Base-by-base conservation (phyloP, 176 grass and related monocot species). In the Rhipidocladum racemiflorum region DNA sequence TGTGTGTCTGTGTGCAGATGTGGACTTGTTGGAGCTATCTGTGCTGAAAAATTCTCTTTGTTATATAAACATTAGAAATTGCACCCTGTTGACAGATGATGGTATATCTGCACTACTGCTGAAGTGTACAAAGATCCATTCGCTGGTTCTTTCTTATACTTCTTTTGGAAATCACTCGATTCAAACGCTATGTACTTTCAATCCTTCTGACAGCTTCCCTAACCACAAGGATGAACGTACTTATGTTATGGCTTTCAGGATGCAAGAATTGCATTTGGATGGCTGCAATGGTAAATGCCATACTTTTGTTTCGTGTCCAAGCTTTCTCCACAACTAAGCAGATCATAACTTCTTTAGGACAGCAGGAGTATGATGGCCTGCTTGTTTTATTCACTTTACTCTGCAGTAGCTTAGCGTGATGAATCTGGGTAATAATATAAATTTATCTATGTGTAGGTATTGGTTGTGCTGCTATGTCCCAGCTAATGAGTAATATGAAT, bases 51-150 rank as follows among this genome's bases (percentile, higher is more conserved):
- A 61, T 61, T 88, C 85, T 66, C 78, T 93, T 18, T 85, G 62
- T 70, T 93, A 90, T 61, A 82, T 93, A 93, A 93, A 90, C 85
- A 85, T 93, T 84, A 90, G 77, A 83, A 84, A 84, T 60, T 93
- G 91, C 78, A 80, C 82, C 59, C 13, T 42, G 28, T 70, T 93
- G 84, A 90, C 91, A 83, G 91, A 93, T 36, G 74, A 79, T 55
- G 88, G 88, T 36, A 93, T 93, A 85, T 90, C 91, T 53, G 76
- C 16, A 71, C 63, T 93, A 65, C 54, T 93, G 29, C 28, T 76
- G 35, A 90, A 87, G 63, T 93, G 85, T 61, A 57, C 34, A 51
- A 90, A 76, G 57, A 88, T 93, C 20, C 85, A 88, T 64, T 90
- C 88, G 0, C 66, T 93, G 78, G 40, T 93, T 77, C 55, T 93